Evolutionary conservation across 164 flowering plant species (phyloP), one percentile per base, ranked within the genome.

Genomic region (Kingdonia uniflora): DNA sequence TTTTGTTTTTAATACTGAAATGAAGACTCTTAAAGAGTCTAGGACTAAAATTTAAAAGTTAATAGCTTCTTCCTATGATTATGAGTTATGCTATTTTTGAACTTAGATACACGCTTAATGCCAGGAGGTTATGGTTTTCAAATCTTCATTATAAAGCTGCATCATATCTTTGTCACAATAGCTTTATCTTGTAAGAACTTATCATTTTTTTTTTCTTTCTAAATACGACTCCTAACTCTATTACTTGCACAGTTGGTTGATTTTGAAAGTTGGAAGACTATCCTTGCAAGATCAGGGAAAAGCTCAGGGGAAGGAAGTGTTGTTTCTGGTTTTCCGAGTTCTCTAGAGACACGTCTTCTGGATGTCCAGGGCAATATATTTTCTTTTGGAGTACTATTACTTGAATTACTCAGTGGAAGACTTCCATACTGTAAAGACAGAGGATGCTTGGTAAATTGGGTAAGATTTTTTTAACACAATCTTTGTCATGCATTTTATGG

Each of bases 181-280:
- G 4, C 8, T 29, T 4, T 29, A 29, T 8, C 35, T 4, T 29
- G 35, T 29, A 29, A 29, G 35, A 29, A 29, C 4, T 29, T 29
- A 8, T 29, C 35, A 29, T 29, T 29, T 29, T 29, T 29, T 29
- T 8, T 8, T 8, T 29, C n/a, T n/a, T n/a, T n/a, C n/a, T 29
- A 4, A 29, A 8, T 29, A 29, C 35, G 35, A 29, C 6, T 29
- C 35, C 4, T 41, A 14, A 39, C 6, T 23, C 20, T 46, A 29
- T 23, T 19, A 19, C n/a, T 54, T 51, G 52, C 65, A 65, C 81
- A 91, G 97, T 75, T 91, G 57, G 85, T 87, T 62, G 95, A 91
- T 63, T 91, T 91, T 68, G 92, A 87, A 64, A 71, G 89, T 56
- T 91, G 96, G 98, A 91, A 83, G 76, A 65, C 79, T 5, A 72